Percentiles rank a stretch among this genome's conserved stretches.
These are phyloP conservation scores for Candida ascalaphidarum DNA, from an alignment of 805 yeast genomes.

Conservation along the genomic window DNA sequence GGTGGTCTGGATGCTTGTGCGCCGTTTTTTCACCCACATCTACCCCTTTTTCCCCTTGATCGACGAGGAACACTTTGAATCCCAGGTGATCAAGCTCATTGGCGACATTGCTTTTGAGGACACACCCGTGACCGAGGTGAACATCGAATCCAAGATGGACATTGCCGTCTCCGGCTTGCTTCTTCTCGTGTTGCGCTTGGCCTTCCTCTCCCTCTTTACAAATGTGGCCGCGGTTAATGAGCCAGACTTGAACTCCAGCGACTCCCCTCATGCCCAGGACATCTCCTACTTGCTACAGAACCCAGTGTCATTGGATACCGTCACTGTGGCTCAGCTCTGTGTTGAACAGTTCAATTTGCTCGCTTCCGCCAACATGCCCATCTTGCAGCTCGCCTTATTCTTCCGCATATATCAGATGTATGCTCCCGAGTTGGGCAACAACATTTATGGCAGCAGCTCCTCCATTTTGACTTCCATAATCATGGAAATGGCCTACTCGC, in stretches of 20 bases:
- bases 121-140: constrained; percentile 10
- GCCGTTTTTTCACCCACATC: constrained; percentile 16
- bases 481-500: constrained; percentile 35
- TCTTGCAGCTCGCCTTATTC: constrained; percentile 53
- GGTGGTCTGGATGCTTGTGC: constrained; percentile 16
- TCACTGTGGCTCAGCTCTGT: constrained; percentile 7
- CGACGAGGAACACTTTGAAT: constrained; percentile 17
- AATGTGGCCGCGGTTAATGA: constrained; percentile 22
- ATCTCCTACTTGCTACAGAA: constrained; percentile 6
- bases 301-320: constrained; percentile 8
- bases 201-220: constrained; percentile 29
- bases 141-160: constrained; percentile 22
- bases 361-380: constrained; percentile 36
- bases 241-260: constrained; percentile 4
- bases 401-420: constrained; percentile 38
- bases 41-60: constrained; percentile 19
- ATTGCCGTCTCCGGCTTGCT: constrained; percentile 25
- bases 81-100: constrained; percentile 9
- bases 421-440: constrained; percentile 20
- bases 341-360: constrained; percentile 7
- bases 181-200: constrained; percentile 22
- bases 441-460: constrained; percentile 8
- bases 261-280: constrained; percentile 5
- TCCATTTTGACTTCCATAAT: constrained; percentile 8
- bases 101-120: constrained; percentile 8